Conservation (phyloP, 345 rosid genomes). For the Gossypium turneri region DNA sequence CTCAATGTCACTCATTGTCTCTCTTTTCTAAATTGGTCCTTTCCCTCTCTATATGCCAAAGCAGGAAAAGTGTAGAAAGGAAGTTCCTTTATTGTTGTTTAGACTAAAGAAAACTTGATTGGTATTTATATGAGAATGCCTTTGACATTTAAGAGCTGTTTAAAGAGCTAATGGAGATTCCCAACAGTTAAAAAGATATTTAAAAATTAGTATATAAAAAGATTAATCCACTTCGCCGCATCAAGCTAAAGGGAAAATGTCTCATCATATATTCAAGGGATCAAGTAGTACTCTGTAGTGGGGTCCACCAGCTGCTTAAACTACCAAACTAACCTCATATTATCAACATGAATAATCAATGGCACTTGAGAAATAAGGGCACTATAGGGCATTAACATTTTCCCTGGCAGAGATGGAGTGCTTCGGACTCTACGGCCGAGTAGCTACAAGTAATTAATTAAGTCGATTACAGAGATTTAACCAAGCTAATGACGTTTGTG, state of each 20-base stretch:
- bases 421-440: not conserved
- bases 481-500: not conserved
- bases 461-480: not conserved
- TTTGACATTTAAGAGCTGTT: constrained; percentile 44
- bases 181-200: constrained; percentile 31
- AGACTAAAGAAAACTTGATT: not conserved
- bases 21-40: not conserved
- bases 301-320: constrained; percentile 13
- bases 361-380: not conserved
- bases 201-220: constrained; percentile 7
- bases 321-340: constrained; percentile 6
- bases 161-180: constrained; percentile 42
- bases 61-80: not conserved
- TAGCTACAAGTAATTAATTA: not conserved
- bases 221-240: constrained; percentile 67
- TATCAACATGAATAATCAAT: not conserved
- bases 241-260: constrained; percentile 18
- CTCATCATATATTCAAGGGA: constrained; percentile 61
- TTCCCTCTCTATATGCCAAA: not conserved
- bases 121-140: constrained; percentile 36
- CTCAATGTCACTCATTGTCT: constrained; percentile 37
- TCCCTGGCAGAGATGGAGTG: not conserved
- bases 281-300: constrained; percentile 14
- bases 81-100: not conserved
- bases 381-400: not conserved